Conservation (phyloP, 805 yeast species). For the Tetrapisispora iriomotensis region DNA sequence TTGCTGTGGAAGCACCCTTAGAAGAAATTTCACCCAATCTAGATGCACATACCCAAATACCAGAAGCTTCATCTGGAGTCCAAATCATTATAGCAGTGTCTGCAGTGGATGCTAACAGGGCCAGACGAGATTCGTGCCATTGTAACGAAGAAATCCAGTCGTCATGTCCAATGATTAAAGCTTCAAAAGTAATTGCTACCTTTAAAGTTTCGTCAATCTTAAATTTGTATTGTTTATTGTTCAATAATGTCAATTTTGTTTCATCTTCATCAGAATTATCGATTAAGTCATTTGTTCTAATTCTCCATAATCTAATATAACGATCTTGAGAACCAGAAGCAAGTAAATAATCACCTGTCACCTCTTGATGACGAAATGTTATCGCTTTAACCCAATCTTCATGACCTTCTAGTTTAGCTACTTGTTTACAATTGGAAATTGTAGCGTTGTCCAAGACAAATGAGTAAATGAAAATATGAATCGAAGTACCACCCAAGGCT, state of each 20-base stretch:
- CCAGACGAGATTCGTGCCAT: constrained; percentile 58
- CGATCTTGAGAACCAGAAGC: constrained; percentile 93
- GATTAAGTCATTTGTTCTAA: constrained; percentile 45
- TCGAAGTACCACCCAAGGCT: constrained; percentile 67
- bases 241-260: constrained; percentile 41
- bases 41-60: constrained; percentile 77
- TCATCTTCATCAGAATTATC: constrained; percentile 45
- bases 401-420: constrained; percentile 70
- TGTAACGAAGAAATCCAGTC: constrained; percentile 86
- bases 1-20: constrained; percentile 96
- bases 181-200: constrained; percentile 72
- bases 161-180: constrained; percentile 94
- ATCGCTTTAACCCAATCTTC: constrained; percentile 92
- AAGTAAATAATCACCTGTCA: constrained; percentile 46
- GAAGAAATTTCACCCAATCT: constrained; percentile 87
- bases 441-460: constrained; percentile 23
- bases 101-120: constrained; percentile 75
- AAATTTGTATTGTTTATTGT: constrained; percentile 67
- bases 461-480: constrained; percentile 44
- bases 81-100: constrained; percentile 91
- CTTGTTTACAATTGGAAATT: constrained; percentile 25
- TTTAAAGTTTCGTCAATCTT: constrained; percentile 27
- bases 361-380: constrained; percentile 40
- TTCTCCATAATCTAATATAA: constrained; percentile 83
- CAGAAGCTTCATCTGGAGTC: constrained; percentile 80